Conservation (phyloP, 1,139 yeast species). For the Sugiyamaella pinicola region DNA sequence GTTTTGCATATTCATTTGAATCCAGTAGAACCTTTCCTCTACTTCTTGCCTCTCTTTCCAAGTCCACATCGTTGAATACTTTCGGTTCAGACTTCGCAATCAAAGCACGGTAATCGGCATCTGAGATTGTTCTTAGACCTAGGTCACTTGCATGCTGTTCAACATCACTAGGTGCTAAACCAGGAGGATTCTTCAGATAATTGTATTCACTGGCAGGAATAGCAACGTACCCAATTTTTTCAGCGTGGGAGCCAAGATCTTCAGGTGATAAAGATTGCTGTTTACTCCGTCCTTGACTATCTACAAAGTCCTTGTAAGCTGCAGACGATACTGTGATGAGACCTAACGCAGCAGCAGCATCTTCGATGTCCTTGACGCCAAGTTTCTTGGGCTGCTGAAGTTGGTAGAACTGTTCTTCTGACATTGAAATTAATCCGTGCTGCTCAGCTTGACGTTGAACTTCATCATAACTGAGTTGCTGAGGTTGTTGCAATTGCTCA, state of each 20-base stretch:
- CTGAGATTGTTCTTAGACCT: slow-evolving; percentile 39
- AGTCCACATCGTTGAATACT: slow-evolving; percentile 16
- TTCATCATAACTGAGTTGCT: slow-evolving; percentile 28
- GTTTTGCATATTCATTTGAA: slow-evolving; percentile 20
- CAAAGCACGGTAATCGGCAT: slow-evolving; percentile 15
- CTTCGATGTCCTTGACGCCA: slow-evolving; percentile 29
- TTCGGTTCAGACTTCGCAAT: slow-evolving; percentile 13
- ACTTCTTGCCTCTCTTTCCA: slow-evolving; percentile 22
- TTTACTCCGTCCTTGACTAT: slow-evolving; percentile 25
- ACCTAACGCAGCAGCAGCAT: slow-evolving; percentile 15
- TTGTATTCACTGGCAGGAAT: slow-evolving; percentile 25
- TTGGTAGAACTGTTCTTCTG: slow-evolving; percentile 21
- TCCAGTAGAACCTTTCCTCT: slow-evolving; percentile 22
- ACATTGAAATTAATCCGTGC: slow-evolving; percentile 27
- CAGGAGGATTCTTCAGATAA: slow-evolving; percentile 9
- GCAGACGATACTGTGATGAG: slow-evolving; percentile 31
- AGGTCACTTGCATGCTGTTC: slow-evolving; percentile 33
- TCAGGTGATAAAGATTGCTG: slow-evolving; percentile 20
- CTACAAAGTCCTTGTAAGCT: slow-evolving; percentile 26
- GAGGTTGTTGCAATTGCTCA: slow-evolving; percentile 24
- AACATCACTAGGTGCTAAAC: slow-evolving; percentile 11
- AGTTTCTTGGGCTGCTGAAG: slow-evolving; percentile 28
- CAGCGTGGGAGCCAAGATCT: slow-evolving; percentile 26
- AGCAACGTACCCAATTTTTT: slow-evolving; percentile 28
- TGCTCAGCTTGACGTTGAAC: slow-evolving; percentile 23